Percentiles rank a stretch among this genome's conserved stretches.
These are phyloP conservation scores for Septoria linicola DNA, from an alignment of 2,329 filamentous ascomycete species.

Conservation along the genomic window DNA sequence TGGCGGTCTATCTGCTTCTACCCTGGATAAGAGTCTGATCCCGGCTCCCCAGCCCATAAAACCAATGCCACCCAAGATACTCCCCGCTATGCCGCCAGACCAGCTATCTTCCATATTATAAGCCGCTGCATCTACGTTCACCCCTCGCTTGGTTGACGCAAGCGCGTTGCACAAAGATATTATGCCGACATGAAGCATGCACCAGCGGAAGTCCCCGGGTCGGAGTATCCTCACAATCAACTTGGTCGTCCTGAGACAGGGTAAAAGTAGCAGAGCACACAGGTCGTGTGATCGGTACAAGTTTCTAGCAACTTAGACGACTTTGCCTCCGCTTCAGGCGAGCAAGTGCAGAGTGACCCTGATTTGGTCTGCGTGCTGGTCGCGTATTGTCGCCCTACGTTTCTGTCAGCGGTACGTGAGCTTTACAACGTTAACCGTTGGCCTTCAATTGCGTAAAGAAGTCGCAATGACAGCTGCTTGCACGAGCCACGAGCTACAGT, in stretches of 20 bases:
- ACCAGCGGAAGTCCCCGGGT: too few relatives aligned
- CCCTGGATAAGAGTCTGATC: background rate
- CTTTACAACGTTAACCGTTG: constrained; percentile 1
- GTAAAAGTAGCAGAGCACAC: too few relatives aligned
- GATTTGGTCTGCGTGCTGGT: too few relatives aligned
- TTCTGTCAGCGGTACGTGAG: background rate
- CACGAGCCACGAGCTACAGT: background rate
- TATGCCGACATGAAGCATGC: too few relatives aligned
- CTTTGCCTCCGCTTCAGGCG: too few relatives aligned
- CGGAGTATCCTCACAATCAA: too few relatives aligned
- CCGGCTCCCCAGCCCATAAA: background rate
- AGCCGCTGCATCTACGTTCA: background rate
- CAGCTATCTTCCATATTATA: background rate
- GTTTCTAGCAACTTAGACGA: too few relatives aligned
- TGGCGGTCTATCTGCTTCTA: background rate
- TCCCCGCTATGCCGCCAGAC: background rate
- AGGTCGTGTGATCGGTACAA: too few relatives aligned
- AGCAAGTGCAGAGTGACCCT: too few relatives aligned
- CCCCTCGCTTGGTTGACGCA: too few relatives aligned
- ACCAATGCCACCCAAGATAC: background rate
- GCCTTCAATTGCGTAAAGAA: background rate
- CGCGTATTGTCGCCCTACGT: background rate
- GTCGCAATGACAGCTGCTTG: background rate
- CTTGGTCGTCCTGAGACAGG: too few relatives aligned
- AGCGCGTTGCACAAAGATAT: too few relatives aligned